A percentile compares a stretch with the other conserved stretches of the same genome.
phyloP scores from a whole-genome alignment of 2,329 filamentous ascomycete species.

The Aspergillus arachidicola region DNA sequence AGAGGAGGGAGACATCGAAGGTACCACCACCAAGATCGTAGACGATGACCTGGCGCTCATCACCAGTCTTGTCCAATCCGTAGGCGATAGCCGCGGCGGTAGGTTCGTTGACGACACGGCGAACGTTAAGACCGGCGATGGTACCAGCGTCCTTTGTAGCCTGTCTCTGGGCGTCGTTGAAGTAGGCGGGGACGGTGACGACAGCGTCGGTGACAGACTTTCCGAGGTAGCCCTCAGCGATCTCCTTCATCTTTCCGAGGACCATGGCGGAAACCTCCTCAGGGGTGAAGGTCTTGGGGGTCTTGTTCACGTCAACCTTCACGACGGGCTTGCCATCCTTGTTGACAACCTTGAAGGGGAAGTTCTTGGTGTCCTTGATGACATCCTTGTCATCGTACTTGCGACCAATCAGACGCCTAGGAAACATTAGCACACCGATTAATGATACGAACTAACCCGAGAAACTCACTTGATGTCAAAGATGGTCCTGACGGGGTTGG shows the following conservation, averaged over 20 bases:
- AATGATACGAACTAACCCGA: background rate
- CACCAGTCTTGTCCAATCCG: slow-evolving; percentile 82
- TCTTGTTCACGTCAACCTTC: slow-evolving; percentile 63
- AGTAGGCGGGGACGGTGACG: slow-evolving; percentile 94
- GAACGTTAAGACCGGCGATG: slow-evolving; percentile 91
- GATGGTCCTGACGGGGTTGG: slow-evolving; percentile 75
- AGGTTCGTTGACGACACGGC: slow-evolving; percentile 95
- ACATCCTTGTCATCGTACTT: slow-evolving; percentile 84
- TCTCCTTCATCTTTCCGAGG: slow-evolving; percentile 68
- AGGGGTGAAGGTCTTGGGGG: slow-evolving; percentile 64
- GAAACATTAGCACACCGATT: background rate
- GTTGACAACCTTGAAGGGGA: slow-evolving; percentile 91
- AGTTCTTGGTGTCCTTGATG: slow-evolving; percentile 94
- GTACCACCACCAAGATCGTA: slow-evolving; percentile 95
- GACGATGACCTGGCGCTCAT: slow-evolving; percentile 86
- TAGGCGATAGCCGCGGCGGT: slow-evolving; percentile 95
- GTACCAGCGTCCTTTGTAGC: slow-evolving; percentile 93
- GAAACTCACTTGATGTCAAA: slow-evolving; percentile 80
- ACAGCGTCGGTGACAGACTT: slow-evolving; percentile 67
- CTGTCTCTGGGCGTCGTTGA: slow-evolving; percentile 97
- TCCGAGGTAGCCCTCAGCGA: slow-evolving; percentile 64
- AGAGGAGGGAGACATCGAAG: slow-evolving; percentile 91
- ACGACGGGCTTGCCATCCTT: slow-evolving; percentile 89
- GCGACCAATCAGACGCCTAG: slow-evolving; percentile 79
- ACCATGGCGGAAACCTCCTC: slow-evolving; percentile 71